Percentiles rank a stretch among this genome's conserved stretches.
These are phyloP conservation scores for Aciculosporium take DNA, from an alignment of 2,329 filamentous ascomycete species.

Conservation along the genomic window DNA sequence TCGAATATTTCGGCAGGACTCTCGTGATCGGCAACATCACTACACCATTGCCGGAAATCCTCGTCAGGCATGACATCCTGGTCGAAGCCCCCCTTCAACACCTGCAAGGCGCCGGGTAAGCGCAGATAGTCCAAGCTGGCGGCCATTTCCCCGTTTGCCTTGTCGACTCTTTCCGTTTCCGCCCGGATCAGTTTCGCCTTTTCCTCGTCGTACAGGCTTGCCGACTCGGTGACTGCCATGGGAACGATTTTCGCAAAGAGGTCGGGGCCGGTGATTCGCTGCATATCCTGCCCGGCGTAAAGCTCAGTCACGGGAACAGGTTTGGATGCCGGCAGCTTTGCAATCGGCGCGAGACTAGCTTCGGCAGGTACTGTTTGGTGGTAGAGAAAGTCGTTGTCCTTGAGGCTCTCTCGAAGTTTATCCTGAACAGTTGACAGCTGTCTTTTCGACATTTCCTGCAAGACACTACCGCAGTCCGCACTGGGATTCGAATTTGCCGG, in stretches of 20 bases:
- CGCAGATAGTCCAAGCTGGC: slow-evolving; percentile 89
- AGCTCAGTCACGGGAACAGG: slow-evolving; percentile 93
- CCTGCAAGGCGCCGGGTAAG: slow-evolving; percentile 74
- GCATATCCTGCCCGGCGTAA: slow-evolving; percentile 93
- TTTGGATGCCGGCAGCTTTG: slow-evolving; percentile 89
- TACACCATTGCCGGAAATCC: slow-evolving; percentile 88
- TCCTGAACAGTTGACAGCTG: slow-evolving; percentile 71
- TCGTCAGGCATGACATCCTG: slow-evolving; percentile 79
- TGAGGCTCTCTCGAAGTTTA: slow-evolving; percentile 59
- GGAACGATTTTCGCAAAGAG: slow-evolving; percentile 95
- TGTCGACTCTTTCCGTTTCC: slow-evolving; percentile 85
- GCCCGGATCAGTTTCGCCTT: slow-evolving; percentile 91
- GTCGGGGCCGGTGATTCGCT: slow-evolving; percentile 90
- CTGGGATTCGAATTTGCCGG: slow-evolving; percentile 72
- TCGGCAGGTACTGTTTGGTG: slow-evolving; percentile 84
- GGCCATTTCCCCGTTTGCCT: slow-evolving; percentile 89
- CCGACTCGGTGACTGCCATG: slow-evolving; percentile 88
- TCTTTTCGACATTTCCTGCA: slow-evolving; percentile 73
- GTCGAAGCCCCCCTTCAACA: slow-evolving; percentile 84
- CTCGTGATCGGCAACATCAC: slow-evolving; percentile 77
- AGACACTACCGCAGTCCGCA: slow-evolving; percentile 57
- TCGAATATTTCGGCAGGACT: slow-evolving; percentile 70
- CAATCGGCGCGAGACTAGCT: slow-evolving; percentile 63
- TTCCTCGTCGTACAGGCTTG: slow-evolving; percentile 94
- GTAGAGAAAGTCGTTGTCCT: slow-evolving; percentile 98